Evolutionary conservation across 73 alveolate species (phyloP), one percentile per base, ranked within the genome.

Genomic region (Paramecium sexaurelia): DNA sequence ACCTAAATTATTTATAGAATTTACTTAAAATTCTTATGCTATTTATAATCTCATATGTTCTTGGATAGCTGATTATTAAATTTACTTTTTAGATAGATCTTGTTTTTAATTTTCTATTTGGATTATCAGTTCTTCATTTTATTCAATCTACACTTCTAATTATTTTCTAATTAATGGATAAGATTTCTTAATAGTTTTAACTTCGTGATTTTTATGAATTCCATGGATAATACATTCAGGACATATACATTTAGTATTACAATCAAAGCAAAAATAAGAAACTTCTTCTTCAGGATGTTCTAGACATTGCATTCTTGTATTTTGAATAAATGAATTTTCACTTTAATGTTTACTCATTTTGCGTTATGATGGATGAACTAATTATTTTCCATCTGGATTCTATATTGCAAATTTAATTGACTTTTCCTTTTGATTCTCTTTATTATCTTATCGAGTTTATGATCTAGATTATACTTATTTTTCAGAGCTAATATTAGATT

Each of bases 151-250:
- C 5, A 56, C 92, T 57, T 85, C 92, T 35, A 85, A 56, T n/a
- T 32, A 56, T 47, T 85, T 56, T 36, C 61, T 55, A 9, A 85
- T 55, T 0, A 85, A 26, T 17, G 92, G 92, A 85, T 85, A 85
- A 1, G 92, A 55, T n/a, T 85, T 85, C 9, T 85, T 85, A 7
- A 85, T 85, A 13, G 92, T 85, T 85, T 85, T 85, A 3, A 85
- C 92, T 37, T 85, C 84, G 9, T 85, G 92, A 85, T 85, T 73
- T 35, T 85, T 85, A 36, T 85, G 92, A 35, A 85, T 73, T 15
- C 92, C 92, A 35, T 85, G 92, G 2, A 85, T 85, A 3, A 85
- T 73, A 37, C 92, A 85, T 56, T 85, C 92, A 10, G 92, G 92
- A 26, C 92, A 85, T 26, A 85, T 85, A 55, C 92, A 85, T 17